phyloP scores from a whole-genome alignment of 257 asterid genomes.

The Craterostigma plantagineum region DNA sequence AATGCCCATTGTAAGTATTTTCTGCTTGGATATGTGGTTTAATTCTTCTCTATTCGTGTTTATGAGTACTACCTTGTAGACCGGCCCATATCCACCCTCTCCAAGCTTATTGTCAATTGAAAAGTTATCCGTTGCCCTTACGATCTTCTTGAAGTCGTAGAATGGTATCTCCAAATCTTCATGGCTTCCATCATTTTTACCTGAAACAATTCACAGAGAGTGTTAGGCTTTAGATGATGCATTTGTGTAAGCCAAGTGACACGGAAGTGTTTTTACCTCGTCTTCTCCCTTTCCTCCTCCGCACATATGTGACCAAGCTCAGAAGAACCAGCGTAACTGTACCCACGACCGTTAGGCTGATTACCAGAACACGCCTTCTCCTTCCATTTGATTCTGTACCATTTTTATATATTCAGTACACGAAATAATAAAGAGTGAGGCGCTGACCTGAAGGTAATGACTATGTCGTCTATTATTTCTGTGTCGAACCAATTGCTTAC shows the following conservation, averaged over 20 bases:
- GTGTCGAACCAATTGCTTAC: slow-evolving; percentile 3
- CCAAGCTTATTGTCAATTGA: slow-evolving; percentile 11
- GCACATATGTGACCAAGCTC: slow-evolving; percentile 2
- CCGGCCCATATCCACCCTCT: slow-evolving; percentile 18
- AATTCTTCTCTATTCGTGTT: no score
- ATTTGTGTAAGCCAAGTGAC: neutral
- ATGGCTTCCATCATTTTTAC: neutral
- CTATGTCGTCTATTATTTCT: neutral
- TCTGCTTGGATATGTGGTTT: no score
- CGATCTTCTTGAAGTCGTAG: slow-evolving; percentile 4
- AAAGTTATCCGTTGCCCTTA: slow-evolving; percentile 13
- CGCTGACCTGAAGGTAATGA: neutral
- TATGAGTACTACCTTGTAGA: slow-evolving; percentile 11
- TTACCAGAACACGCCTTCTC: slow-evolving; percentile 3
- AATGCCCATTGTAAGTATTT: no score
- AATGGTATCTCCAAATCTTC: slow-evolving; percentile 10
- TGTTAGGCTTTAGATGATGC: neutral
- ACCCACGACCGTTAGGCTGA: slow-evolving; percentile 4
- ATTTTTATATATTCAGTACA: neutral
- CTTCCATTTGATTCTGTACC: slow-evolving; percentile 1
- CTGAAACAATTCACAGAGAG: neutral
- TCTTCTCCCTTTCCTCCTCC: slow-evolving; percentile 1
- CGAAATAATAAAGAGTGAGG: neutral
- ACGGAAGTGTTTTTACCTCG: neutral
- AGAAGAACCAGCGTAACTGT: slow-evolving; percentile 1